These are phyloP conservation scores for Eucalyptus decipiens DNA, from an alignment of 345 rosid species.

Conservation along the genomic window DNA sequence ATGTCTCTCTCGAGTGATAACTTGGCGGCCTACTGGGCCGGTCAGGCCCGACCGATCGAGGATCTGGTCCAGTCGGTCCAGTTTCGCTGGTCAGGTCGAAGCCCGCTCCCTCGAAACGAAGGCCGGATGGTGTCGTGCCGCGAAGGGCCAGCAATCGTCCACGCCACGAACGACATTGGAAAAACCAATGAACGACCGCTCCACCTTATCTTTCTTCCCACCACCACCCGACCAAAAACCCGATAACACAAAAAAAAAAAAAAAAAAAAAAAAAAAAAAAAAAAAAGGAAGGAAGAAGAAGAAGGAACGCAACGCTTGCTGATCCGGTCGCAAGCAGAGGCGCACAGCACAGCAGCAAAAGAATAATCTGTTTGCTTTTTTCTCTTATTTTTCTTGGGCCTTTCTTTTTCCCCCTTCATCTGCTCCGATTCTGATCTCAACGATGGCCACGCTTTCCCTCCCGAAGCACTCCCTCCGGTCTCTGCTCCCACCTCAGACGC, in stretches of 20 bases:
- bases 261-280: too few relatives aligned
- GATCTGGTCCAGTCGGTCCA: background rate
- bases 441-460: conserved; percentile 44
- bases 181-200: background rate
- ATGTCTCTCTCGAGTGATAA: background rate
- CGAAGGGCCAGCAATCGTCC: background rate
- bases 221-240: background rate
- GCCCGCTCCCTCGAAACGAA: background rate
- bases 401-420: background rate
- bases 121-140: background rate
- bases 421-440: background rate
- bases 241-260: too few relatives aligned
- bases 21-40: background rate
- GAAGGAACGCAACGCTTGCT: background rate
- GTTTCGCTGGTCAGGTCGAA: background rate
- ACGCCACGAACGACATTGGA: background rate
- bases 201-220: background rate
- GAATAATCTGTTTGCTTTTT: background rate
- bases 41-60: background rate
- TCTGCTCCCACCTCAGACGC: conserved; percentile 13
- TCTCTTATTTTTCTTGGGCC: background rate
- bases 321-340: background rate
- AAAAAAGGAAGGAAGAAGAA: background rate
- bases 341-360: background rate
- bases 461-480: conserved; percentile 17